Evolutionary conservation across 805 yeast species (phyloP).

Genomic region (Nakazawaea peltata): DNA sequence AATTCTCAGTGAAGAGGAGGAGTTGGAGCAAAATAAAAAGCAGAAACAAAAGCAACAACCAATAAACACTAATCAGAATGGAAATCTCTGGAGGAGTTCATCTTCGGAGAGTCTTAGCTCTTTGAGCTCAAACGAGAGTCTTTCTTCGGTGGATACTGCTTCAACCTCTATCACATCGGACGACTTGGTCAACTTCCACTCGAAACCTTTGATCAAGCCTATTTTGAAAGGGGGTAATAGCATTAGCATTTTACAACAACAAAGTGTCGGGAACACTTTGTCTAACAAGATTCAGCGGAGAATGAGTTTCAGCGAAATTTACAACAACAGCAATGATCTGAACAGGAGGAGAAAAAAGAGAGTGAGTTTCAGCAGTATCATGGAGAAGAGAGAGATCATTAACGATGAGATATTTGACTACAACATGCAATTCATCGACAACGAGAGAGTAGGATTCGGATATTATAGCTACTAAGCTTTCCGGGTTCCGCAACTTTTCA

Average conservation of each 20-base stretch:
- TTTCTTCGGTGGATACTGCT: conserved; percentile 4
- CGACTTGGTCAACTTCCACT: conserved; percentile 6
- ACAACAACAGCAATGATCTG: no score
- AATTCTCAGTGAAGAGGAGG: conserved; percentile 14
- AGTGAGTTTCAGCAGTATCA: conserved; percentile 33
- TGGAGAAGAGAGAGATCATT: conserved; percentile 36
- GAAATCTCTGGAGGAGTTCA: background rate
- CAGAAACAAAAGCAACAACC: background rate
- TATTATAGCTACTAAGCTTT: no score
- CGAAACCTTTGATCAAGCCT: conserved; percentile 8
- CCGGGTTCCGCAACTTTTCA: no score
- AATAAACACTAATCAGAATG: no score
- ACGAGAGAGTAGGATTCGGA: conserved; percentile 8
- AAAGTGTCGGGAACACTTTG: no score
- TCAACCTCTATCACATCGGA: conserved; percentile 7
- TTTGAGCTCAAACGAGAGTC: background rate
- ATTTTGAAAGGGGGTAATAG: conserved; percentile 2
- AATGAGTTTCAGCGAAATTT: no score
- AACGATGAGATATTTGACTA: conserved; percentile 36
- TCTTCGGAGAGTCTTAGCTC: conserved; percentile 9
- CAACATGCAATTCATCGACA: conserved; percentile 14
- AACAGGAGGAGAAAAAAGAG: conserved; percentile 15
- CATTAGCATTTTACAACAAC: background rate
- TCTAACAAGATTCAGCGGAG: no score
- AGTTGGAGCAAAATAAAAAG: background rate